Evolutionary conservation across 2,329 filamentous ascomycete genomes (phyloP).

Genomic region (Aspergillus pseudoglaucus): DNA sequence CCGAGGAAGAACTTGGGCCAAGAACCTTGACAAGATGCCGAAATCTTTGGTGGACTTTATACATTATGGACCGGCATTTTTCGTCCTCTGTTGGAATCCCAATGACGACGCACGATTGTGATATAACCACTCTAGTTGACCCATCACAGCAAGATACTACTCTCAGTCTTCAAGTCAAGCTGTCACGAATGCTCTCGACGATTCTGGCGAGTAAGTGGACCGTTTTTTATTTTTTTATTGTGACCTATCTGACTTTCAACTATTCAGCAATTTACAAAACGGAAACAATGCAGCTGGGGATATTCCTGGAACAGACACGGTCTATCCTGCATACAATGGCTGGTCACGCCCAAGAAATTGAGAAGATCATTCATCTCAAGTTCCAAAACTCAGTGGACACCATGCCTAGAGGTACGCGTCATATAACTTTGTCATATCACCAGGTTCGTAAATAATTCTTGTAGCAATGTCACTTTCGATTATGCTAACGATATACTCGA

Average conservation of each 20-base stretch:
- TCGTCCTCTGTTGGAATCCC: slow-evolving; percentile 35
- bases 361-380: slow-evolving; percentile 27
- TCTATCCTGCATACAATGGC: slow-evolving; percentile 33
- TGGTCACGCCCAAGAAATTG: slow-evolving; percentile 33
- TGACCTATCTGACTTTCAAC: neutral
- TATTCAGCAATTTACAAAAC: slow-evolving; percentile 31
- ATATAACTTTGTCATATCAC: slow-evolving; percentile 35
- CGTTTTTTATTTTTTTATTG: neutral
- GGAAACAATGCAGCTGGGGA: slow-evolving; percentile 25
- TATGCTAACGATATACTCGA: neutral
- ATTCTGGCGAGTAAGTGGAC: slow-evolving; percentile 29
- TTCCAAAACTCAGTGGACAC: slow-evolving; percentile 26
- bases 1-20: slow-evolving; percentile 28
- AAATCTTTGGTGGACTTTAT: slow-evolving; percentile 38
- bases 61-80: slow-evolving; percentile 37
- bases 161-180: slow-evolving; percentile 31
- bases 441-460: slow-evolving; percentile 21
- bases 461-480: neutral
- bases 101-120: slow-evolving; percentile 31
- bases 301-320: slow-evolving; percentile 31
- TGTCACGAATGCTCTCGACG: slow-evolving; percentile 30
- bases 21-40: slow-evolving; percentile 28
- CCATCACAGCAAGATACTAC: slow-evolving; percentile 22
- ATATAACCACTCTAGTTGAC: slow-evolving; percentile 31
- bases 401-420: slow-evolving; percentile 31